A percentile compares a stretch with the other conserved stretches of the same genome.
Conservation (phyloP, 345 rosid genomes). For the Euphorbia tirucalli region DNA sequence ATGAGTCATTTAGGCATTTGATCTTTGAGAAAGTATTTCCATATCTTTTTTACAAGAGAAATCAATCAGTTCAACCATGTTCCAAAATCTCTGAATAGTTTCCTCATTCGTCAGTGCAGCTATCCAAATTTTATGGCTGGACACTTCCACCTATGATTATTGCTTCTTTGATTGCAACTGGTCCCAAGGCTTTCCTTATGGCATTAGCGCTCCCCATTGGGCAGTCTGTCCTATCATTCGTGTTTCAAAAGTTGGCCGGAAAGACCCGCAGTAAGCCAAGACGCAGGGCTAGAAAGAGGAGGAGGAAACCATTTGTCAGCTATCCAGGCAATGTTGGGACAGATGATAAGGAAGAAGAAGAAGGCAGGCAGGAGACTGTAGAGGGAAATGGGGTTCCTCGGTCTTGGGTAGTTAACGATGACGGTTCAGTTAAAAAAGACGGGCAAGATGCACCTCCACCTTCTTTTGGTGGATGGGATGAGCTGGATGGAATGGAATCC, state of each 20-base stretch:
- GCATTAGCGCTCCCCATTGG: conserved; percentile 40
- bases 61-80: neutral
- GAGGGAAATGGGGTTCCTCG: conserved; percentile 24
- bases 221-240: conserved; percentile 34
- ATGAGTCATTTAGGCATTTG: neutral
- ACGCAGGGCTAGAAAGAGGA: conserved; percentile 26
- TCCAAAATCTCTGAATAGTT: conserved; percentile 10
- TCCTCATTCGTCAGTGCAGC: conserved; percentile 38
- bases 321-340: conserved; percentile 14
- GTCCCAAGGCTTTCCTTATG: conserved; percentile 56
- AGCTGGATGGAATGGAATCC: conserved; percentile 31
- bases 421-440: conserved; percentile 26
- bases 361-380: conserved; percentile 14
- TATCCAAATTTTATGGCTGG: conserved; percentile 61
- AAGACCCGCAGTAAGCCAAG: conserved; percentile 21
- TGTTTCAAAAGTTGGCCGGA: conserved; percentile 32
- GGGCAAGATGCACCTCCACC: conserved; percentile 12
- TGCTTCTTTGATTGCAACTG: conserved; percentile 44
- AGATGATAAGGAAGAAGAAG: conserved; percentile 25
- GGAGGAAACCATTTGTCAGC: conserved; percentile 22
- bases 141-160: conserved; percentile 40
- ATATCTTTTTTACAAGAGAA: neutral
- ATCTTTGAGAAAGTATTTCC: neutral
- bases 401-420: conserved; percentile 27
- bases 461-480: conserved; percentile 65